Evolutionary conservation across 148 eudicot species (phyloP).

Genomic region (Rhododendron molle): DNA sequence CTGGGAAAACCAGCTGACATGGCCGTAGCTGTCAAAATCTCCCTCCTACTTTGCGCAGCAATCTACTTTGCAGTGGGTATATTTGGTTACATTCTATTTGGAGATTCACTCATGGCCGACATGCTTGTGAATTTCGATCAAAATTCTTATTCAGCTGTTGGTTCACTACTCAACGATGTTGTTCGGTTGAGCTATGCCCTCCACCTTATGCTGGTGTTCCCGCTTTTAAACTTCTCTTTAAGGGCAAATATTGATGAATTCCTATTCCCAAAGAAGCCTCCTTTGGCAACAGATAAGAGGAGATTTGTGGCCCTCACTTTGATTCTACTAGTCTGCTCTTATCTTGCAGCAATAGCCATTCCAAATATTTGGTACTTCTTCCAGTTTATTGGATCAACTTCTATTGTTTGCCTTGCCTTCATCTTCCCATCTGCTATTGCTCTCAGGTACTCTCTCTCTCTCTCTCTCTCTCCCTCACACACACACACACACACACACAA

Average conservation of each 20-base stretch:
- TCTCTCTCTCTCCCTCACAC: background rate
- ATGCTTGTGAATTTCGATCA: slow-evolving; percentile 87
- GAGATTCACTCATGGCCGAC: slow-evolving; percentile 77
- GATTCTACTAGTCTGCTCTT: slow-evolving; percentile 36
- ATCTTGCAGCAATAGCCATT: slow-evolving; percentile 61
- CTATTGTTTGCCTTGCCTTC: slow-evolving; percentile 72
- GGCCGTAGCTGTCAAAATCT: slow-evolving; percentile 61
- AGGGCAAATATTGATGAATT: slow-evolving; percentile 69
- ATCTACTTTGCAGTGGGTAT: slow-evolving; percentile 76
- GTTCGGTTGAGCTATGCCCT: slow-evolving; percentile 86
- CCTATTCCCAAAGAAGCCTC: slow-evolving; percentile 53
- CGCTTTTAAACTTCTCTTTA: slow-evolving; percentile 75
- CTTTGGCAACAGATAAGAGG: slow-evolving; percentile 36
- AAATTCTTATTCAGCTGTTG: slow-evolving; percentile 37
- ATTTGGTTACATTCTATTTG: slow-evolving; percentile 88
- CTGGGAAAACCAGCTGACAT: slow-evolving; percentile 64
- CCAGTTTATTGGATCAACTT: slow-evolving; percentile 86
- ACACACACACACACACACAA: background rate
- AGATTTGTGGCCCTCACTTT: slow-evolving; percentile 58
- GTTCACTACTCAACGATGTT: slow-evolving; percentile 47
- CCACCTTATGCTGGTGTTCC: slow-evolving; percentile 83
- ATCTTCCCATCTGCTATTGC: slow-evolving; percentile 83
- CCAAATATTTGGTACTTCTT: slow-evolving; percentile 90
- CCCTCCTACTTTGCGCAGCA: slow-evolving; percentile 62
- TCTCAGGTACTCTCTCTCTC: slow-evolving; percentile 45